phyloP scores from a whole-genome alignment of 2,329 filamentous ascomycete genomes.

The Fusarium penzigii region DNA sequence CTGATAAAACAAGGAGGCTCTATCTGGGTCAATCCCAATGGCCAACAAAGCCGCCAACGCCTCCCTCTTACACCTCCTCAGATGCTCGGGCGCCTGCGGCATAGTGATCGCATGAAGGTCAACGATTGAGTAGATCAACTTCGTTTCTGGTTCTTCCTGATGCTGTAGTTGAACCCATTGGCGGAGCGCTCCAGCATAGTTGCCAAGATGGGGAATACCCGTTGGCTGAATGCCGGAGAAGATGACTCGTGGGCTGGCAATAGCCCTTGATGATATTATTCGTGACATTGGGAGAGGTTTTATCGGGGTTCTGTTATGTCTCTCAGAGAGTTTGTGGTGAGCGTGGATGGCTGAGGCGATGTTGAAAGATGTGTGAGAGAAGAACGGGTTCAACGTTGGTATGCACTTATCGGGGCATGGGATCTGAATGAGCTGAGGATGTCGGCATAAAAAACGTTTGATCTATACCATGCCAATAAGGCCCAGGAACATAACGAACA shows the following conservation, averaged over 20 bases:
- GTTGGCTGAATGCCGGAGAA: slow-evolving; percentile 99
- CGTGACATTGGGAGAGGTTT: background rate
- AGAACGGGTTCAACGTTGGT: slow-evolving; percentile 10
- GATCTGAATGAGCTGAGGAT: background rate
- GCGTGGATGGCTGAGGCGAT: background rate
- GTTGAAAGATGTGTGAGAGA: background rate
- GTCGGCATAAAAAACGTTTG: background rate
- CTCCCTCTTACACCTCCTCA: slow-evolving; percentile 69
- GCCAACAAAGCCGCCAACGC: slow-evolving; percentile 80
- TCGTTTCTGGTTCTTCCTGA: slow-evolving; percentile 56
- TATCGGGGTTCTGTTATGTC: background rate
- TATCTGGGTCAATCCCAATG: slow-evolving; percentile 77
- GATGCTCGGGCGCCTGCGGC: slow-evolving; percentile 61
- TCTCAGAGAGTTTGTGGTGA: background rate
- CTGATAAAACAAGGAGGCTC: slow-evolving; percentile 80
- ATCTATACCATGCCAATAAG: background rate
- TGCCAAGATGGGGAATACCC: slow-evolving; percentile 89
- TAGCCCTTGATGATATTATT: background rate
- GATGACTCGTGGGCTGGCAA: slow-evolving; percentile 51
- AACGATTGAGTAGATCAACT: slow-evolving; percentile 82
- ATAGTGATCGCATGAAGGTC: slow-evolving; percentile 92
- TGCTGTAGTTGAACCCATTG: slow-evolving; percentile 81
- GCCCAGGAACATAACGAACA: too few relatives aligned
- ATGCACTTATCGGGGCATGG: slow-evolving; percentile 28
- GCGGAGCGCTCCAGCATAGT: slow-evolving; percentile 87